Evolutionary conservation across 148 eudicot species (phyloP).

Genomic region (Rhododendron kiyosumense): DNA sequence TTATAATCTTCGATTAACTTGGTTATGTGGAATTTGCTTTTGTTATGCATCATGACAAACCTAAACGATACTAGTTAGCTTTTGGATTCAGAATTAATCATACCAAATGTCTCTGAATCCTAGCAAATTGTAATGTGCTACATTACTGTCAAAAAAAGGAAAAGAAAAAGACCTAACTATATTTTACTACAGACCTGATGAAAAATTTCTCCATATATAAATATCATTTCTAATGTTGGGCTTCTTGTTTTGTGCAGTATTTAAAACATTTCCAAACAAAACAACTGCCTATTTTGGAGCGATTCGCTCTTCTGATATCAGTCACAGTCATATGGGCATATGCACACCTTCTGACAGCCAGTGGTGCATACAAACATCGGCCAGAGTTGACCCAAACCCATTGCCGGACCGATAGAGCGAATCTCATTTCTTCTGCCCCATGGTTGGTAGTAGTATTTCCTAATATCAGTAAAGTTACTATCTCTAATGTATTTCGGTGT

Average conservation of each 20-base stretch:
- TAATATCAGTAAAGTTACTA: background rate
- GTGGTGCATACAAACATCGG: constrained; percentile 92
- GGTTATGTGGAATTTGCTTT: background rate
- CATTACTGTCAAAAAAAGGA: background rate
- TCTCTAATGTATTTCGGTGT: background rate
- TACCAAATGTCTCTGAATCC: background rate
- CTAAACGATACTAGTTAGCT: background rate
- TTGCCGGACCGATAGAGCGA: constrained; percentile 84
- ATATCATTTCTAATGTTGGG: background rate
- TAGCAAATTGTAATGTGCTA: background rate
- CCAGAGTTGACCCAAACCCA: constrained; percentile 67
- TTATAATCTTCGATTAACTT: background rate
- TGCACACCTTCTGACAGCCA: constrained; percentile 89
- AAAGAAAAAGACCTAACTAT: background rate
- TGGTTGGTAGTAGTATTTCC: constrained; percentile 47
- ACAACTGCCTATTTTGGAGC: constrained; percentile 70
- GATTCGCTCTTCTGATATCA: constrained; percentile 80
- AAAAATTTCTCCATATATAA: background rate
- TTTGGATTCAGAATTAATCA: background rate
- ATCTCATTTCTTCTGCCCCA: constrained; percentile 90
- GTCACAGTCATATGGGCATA: constrained; percentile 87
- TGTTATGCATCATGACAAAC: background rate
- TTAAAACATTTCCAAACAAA: constrained; percentile 83
- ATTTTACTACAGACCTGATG: background rate
- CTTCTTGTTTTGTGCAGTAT: constrained; percentile 47